These are phyloP conservation scores for Noccaea bulbosa DNA, from an alignment of 345 rosid genomes.

Conservation along the genomic window DNA sequence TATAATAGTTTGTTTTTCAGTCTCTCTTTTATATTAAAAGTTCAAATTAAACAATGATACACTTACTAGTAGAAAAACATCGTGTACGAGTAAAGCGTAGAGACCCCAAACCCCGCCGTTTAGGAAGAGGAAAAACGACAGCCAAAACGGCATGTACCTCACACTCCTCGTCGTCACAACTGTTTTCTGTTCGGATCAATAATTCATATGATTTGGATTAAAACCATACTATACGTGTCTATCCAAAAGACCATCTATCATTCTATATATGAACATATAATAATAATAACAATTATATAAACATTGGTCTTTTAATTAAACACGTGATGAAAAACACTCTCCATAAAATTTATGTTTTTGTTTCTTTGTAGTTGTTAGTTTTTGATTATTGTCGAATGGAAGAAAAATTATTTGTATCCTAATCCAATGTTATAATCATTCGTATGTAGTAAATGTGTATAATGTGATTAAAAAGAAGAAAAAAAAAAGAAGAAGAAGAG, in stretches of 20 bases:
- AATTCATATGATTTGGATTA: constrained; percentile 7
- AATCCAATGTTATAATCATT: not conserved
- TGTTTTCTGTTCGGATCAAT: constrained; percentile 58
- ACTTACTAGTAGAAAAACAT: constrained; percentile 60
- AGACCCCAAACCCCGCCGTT: constrained; percentile 72
- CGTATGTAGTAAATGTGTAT: not conserved
- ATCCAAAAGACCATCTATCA: not conserved
- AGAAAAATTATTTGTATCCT: not conserved
- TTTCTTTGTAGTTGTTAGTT: constrained; percentile 14
- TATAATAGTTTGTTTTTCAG: not conserved
- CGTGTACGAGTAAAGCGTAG: constrained; percentile 60
- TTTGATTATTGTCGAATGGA: constrained; percentile 7
- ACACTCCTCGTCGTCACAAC: constrained; percentile 71
- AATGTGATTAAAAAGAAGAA: not conserved
- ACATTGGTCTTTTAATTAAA: not conserved
- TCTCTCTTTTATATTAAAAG: not conserved
- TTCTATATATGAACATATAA: too few relatives aligned
- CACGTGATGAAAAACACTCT: constrained; percentile 20
- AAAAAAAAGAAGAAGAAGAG: not conserved
- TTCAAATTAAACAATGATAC: constrained; percentile 21
- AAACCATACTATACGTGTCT: not conserved
- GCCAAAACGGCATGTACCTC: constrained; percentile 73
- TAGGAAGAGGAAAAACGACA: constrained; percentile 65
- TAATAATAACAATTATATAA: not conserved
- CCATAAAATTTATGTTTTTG: constrained; percentile 15